These are phyloP conservation scores for Arctium minus DNA, from an alignment of 129 eudicot genomes.

Conservation along the genomic window DNA sequence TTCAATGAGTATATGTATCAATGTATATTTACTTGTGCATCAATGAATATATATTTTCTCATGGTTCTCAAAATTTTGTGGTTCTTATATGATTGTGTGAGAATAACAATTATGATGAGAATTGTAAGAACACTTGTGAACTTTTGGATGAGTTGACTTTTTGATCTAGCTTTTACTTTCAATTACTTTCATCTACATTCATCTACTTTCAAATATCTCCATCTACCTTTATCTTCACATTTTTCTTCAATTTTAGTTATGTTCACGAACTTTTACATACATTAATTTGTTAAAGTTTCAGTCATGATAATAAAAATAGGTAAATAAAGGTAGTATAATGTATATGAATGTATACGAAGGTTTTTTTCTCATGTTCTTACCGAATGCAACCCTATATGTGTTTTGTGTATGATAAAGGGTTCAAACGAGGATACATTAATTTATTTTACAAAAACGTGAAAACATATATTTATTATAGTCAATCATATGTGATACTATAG, in stretches of 20 bases:
- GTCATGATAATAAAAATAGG: not conserved
- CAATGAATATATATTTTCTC: not conserved
- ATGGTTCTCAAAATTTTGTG: not conserved
- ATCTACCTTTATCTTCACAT: not conserved
- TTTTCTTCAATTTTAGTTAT: not conserved
- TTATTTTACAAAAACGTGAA: not conserved
- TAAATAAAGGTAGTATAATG: not conserved
- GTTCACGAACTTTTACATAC: not conserved
- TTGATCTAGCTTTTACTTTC: not conserved
- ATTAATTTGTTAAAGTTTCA: not conserved
- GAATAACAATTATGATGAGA: not conserved
- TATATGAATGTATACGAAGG: not conserved
- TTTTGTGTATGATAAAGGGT: not conserved
- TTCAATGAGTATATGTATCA: not conserved
- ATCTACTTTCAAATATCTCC: not conserved
- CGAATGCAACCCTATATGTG: not conserved
- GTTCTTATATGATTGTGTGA: not conserved
- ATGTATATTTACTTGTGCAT: not conserved
- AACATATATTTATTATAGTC: too few species aligned
- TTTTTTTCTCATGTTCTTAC: not conserved
- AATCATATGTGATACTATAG: not conserved
- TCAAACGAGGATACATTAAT: not conserved
- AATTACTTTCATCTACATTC: not conserved
- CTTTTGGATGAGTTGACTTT: not conserved
- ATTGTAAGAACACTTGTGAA: not conserved